phyloP scores from a whole-genome alignment of 169 alveolate genomes.

The Cyclospora cayetanensis region DNA sequence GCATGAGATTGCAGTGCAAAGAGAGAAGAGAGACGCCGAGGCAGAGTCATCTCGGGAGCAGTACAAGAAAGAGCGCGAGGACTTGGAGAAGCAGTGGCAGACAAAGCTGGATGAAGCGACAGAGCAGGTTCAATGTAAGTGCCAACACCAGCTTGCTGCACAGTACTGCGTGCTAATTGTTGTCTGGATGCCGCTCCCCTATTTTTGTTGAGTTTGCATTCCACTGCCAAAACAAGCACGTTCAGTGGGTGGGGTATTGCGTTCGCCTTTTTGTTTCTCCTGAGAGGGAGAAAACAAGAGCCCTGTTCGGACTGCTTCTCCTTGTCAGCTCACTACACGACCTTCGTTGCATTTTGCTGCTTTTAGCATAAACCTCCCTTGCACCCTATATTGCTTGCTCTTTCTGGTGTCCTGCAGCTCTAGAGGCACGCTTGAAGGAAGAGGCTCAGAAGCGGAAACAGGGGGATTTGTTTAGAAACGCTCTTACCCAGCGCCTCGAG shows the following conservation, averaged over 20 bases:
- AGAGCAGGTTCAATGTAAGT: not conserved
- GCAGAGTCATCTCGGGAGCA: not conserved
- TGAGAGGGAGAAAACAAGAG: too few species aligned
- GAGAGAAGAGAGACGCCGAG: not conserved
- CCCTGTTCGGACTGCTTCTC: too few species aligned
- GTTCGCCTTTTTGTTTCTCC: too few species aligned
- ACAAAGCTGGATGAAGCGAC: not conserved
- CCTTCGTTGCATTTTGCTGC: too few species aligned
- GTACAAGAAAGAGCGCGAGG: not conserved
- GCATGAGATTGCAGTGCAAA: not conserved
- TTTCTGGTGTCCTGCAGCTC: not conserved
- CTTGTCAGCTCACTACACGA: too few species aligned
- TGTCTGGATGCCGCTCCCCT: too few species aligned
- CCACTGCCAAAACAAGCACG: too few species aligned
- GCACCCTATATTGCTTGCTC: not conserved
- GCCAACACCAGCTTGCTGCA: too few species aligned
- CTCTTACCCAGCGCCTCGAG: not conserved
- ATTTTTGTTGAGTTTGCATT: too few species aligned
- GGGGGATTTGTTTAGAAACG: not conserved
- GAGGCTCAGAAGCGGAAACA: not conserved
- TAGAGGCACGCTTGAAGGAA: not conserved
- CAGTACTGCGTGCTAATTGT: too few species aligned
- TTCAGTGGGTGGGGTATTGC: too few species aligned
- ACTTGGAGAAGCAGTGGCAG: not conserved
- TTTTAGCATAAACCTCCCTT: too few species aligned